Evolutionary conservation across 2,329 filamentous ascomycete species (phyloP), one percentile per base, ranked within the genome.

Genomic region (Colletotrichum plurivorum): DNA sequence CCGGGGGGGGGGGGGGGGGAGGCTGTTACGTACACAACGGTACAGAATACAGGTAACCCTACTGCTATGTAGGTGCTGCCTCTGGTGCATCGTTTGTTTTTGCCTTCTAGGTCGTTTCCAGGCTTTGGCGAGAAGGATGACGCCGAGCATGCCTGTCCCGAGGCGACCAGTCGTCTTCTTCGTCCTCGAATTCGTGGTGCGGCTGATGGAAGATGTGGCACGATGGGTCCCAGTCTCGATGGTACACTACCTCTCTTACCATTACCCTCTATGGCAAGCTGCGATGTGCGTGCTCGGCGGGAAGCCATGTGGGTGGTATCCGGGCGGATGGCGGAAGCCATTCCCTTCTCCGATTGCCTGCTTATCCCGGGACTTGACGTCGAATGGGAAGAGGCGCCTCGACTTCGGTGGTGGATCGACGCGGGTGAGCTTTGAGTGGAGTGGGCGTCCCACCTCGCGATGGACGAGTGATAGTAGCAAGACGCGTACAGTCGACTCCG

Each of bases 231-330:
- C 53, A 57, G 53, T 65, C 41, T 59, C 8, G 10, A 63, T 48
- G 22, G 46, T 12, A 25, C 22, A 25, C 22, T 25, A 48, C 45
- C 25, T 48, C 41, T 52, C 41, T 52, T 41, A 41, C 18, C 27
- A 31, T 36, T 41, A 41, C 18, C 27, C 18, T 36, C 43, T n/a
- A 45, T 31, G 49, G 25, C 55, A 41, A 52, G 66, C 43, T n/a
- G 22, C 22, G 52, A 41, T 51, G 15, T 52, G 36, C 55, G 54
- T 60, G 66, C 41, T 66, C 62, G 43, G 49, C 65, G 27, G 62
- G 62, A 66, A 51, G 62, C 62, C 62, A 60, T 69, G 62, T 66
- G 62, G 61, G 66, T 51, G 54, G 49, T 55, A 45, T 39, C 43
- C 54, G 45, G 55, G 48, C 66, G 66, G 66, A 51, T 56, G 51